Evolutionary conservation across 2,329 filamentous ascomycete species (phyloP), one percentile per base, ranked within the genome.

Genomic region (Penicillium nordicum): DNA sequence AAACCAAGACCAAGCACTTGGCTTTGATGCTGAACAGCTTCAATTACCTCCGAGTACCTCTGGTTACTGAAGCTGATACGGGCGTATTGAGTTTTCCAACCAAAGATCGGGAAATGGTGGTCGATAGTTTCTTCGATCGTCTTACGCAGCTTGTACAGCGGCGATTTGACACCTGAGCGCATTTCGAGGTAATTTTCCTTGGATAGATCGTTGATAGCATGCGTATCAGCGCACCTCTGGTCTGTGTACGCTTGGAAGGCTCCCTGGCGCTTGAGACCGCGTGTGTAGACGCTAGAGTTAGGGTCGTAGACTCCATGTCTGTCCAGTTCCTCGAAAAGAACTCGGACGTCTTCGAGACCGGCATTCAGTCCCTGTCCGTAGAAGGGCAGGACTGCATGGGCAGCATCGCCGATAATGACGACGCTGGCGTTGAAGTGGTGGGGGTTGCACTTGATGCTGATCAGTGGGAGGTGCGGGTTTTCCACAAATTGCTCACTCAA

Each of bases 361-460:
- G 94, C 89, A 69, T 99, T 99, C 87, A 99, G 95, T 37, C 94
- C 94, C 73, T 99, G 94, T 0, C 94, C 94, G 73, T 97, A 99
- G 75, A 99, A 99, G 0, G 94, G 94, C 0, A 99, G 92, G 87
- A 99, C 97, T 55, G 95, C 94, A 72, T 99, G 94, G 0, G 94
- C 92, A 8, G 94, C 92, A 71, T 99, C 94, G 57, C 94, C 94
- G 36, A 99, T 72, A 47, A 99, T 90, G 57, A 96, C 91, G 32
- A 83, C 91, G 0, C 86, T 88, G 25, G 85, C 85, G 48, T 77
- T 80, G 76, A 85, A 91, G 77, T 96, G 91, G 74, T 97, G 90
- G 0, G 94, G 94, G 18, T 83, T 83, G 77, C 92, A 97, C 75
- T 96, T 97, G 70, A 99, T 88, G 71, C 85, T 94, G 71, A 99